Evolutionary conservation across 345 rosid genomes (phyloP).

Genomic region (Carallia brachiata): DNA sequence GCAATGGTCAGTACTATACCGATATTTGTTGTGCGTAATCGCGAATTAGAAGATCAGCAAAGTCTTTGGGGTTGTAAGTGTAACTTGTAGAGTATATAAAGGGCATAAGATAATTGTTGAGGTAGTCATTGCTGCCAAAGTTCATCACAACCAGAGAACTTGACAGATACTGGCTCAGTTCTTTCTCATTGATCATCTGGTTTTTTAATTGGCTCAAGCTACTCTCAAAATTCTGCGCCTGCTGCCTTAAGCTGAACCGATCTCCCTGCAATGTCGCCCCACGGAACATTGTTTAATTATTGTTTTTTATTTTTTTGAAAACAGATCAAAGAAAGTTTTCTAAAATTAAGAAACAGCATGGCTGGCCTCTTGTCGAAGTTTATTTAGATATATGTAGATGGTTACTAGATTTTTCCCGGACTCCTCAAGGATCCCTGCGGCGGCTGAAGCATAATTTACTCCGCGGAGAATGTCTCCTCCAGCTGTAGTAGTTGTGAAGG

Average conservation of each 20-base stretch:
- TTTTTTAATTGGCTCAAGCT: not conserved
- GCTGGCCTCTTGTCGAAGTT: not conserved
- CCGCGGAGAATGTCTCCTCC: not conserved
- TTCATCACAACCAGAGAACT: not conserved
- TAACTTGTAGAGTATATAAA: not conserved
- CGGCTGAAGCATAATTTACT: conserved; percentile 18
- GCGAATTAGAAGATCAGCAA: conserved; percentile 3
- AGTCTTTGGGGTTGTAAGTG: conserved; percentile 5
- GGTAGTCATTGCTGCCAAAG: conserved; percentile 15
- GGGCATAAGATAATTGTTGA: conserved; percentile 13
- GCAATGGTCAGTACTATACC: not conserved
- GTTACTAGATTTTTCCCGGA: conserved; percentile 12
- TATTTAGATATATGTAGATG: too few species aligned
- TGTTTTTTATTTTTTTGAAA: not conserved
- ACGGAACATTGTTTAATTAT: too few species aligned
- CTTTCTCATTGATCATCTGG: not conserved
- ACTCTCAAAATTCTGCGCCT: conserved; percentile 1
- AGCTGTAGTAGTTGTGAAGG: not conserved
- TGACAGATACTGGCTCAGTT: not conserved
- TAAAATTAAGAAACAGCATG: not conserved
- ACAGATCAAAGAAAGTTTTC: not conserved
- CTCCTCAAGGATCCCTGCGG: conserved; percentile 21
- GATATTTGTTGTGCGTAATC: not conserved
- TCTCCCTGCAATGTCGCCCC: conserved; percentile 3
- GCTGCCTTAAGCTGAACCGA: not conserved